Evolutionary conservation across 352 stramenopile species (phyloP).

Genomic region (Pythium chondricola): DNA sequence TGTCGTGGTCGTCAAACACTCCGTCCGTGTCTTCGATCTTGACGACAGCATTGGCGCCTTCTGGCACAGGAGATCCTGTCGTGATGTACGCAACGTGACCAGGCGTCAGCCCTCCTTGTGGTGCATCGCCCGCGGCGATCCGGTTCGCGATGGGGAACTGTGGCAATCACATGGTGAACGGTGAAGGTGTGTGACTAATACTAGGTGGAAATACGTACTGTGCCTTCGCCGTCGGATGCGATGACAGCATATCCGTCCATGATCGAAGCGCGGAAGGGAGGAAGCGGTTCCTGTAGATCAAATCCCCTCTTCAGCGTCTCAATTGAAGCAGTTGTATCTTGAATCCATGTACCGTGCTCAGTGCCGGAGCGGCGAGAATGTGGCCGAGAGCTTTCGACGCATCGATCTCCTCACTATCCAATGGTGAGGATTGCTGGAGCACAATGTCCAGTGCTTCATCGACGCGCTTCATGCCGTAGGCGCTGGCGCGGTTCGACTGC

Average conservation of each 20-base stretch:
- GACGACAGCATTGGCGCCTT: constrained; percentile 89
- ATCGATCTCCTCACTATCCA: constrained; percentile 27
- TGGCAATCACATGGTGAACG: no score
- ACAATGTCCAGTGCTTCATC: constrained; percentile 47
- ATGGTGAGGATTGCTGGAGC: constrained; percentile 32
- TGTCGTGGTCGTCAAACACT: constrained; percentile 24
- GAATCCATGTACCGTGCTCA: constrained; percentile 40
- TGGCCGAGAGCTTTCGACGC: constrained; percentile 34
- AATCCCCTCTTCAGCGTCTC: constrained; percentile 9
- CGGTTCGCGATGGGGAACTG: constrained; percentile 64
- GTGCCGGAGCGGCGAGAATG: constrained; percentile 48
- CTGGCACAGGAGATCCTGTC: constrained; percentile 90
- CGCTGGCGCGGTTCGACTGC: constrained; percentile 48
- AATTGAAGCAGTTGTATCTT: not conserved
- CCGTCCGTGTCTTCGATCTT: constrained; percentile 91
- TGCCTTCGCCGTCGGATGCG: constrained; percentile 69
- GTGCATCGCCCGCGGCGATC: constrained; percentile 62
- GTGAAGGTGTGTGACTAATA: no score
- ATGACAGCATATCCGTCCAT: constrained; percentile 98
- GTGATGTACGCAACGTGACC: constrained; percentile 90
- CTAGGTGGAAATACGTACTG: no score
- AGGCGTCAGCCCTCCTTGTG: constrained; percentile 26
- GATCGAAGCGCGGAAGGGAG: constrained; percentile 93
- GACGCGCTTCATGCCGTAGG: constrained; percentile 71
- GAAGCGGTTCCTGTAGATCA: constrained; percentile 80